Evolutionary conservation across 2,329 filamentous ascomycete genomes (phyloP).

Genomic region (Neofusicoccum ribis): DNA sequence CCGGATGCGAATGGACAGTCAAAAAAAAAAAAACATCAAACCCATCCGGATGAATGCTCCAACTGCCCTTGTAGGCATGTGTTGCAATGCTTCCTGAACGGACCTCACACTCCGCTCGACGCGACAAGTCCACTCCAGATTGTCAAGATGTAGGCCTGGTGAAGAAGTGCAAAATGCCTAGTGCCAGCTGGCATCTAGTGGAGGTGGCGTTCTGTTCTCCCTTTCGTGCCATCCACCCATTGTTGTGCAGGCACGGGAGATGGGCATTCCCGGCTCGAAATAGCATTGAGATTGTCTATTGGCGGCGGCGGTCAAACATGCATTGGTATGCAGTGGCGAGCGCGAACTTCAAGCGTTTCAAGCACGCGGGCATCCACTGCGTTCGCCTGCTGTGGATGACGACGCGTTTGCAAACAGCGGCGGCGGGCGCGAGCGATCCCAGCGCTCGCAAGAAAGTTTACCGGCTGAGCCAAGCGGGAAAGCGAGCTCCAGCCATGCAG

Average conservation of each 20-base stretch:
- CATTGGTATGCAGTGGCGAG: background rate
- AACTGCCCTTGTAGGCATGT: too few relatives aligned
- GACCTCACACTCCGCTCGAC: too few relatives aligned
- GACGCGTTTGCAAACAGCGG: background rate
- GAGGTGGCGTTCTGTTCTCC: background rate
- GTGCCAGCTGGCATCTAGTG: too few relatives aligned
- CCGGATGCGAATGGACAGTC: too few relatives aligned
- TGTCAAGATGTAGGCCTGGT: too few relatives aligned
- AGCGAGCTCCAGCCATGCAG: background rate
- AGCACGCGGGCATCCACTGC: background rate
- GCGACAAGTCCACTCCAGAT: too few relatives aligned
- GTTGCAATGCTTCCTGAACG: too few relatives aligned
- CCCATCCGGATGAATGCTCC: too few relatives aligned
- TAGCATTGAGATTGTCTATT: background rate
- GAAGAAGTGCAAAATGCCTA: too few relatives aligned
- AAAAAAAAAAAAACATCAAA: too few relatives aligned
- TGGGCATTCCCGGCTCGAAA: background rate
- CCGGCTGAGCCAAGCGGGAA: background rate
- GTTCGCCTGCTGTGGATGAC: background rate
- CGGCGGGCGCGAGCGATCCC: background rate
- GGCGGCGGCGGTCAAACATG: background rate
- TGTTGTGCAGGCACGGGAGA: slow-evolving; percentile 1
- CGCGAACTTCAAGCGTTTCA: background rate
- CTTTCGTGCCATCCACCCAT: background rate
- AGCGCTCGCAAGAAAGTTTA: background rate